Conservation (phyloP, 371 early-diverging fungal species). For the Mucor indicus region DNA sequence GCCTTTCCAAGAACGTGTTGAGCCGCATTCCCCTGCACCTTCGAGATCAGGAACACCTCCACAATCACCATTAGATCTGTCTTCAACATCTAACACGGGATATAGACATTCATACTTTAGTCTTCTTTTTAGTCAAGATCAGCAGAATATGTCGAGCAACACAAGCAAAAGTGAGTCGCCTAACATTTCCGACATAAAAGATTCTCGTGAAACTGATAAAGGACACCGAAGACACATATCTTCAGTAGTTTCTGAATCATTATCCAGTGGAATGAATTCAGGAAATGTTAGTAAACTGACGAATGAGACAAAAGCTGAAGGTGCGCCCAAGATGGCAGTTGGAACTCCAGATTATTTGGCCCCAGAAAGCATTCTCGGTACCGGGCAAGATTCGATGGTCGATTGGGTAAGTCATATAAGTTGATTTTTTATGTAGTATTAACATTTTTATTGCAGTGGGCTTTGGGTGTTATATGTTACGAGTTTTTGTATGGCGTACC, state of each 20-base stretch:
- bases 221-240: constrained; percentile 24
- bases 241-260: constrained; percentile 15
- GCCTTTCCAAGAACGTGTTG: constrained; percentile 18
- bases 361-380: constrained; percentile 89
- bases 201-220: constrained; percentile 16
- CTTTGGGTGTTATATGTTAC: constrained; percentile 86
- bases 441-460: constrained; percentile 63
- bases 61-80: constrained; percentile 14
- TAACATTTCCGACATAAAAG: constrained; percentile 20
- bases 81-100: constrained; percentile 12
- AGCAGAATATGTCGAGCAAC: too few relatives aligned
- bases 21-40: constrained; percentile 43
- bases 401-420: constrained; percentile 73
- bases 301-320: constrained; percentile 1
- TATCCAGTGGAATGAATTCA: constrained; percentile 5
- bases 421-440: background rate
- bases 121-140: constrained; percentile 29
- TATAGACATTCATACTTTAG: constrained; percentile 38
- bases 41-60: constrained; percentile 45
- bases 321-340: constrained; percentile 41
- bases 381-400: constrained; percentile 82
- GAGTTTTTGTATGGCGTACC: constrained; percentile 87
- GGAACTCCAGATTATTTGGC: constrained; percentile 98
- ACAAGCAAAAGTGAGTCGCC: constrained; percentile 4
- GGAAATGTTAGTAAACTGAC: constrained; percentile 4